Evolutionary conservation across 1,284 basidiomycete species (phyloP).

Genomic region (Psilocybe mexicana): DNA sequence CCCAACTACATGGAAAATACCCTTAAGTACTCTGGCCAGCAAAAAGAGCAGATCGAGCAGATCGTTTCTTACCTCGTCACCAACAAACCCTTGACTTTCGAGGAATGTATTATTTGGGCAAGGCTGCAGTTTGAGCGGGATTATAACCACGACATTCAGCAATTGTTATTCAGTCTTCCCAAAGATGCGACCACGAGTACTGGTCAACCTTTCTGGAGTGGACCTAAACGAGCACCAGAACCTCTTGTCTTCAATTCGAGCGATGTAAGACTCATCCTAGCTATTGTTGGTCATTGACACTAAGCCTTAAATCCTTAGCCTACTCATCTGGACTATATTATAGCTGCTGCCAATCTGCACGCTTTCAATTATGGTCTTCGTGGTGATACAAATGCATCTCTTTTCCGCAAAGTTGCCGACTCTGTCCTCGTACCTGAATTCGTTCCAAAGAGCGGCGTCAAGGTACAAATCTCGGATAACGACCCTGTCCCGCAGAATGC

Average conservation of each 20-base stretch:
- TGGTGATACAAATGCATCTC: constrained; percentile 78
- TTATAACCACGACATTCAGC: constrained; percentile 93
- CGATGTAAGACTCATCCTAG: constrained; percentile 59
- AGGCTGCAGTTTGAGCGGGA: constrained; percentile 94
- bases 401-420: constrained; percentile 87
- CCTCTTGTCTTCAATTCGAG: constrained; percentile 84
- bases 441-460: constrained; percentile 88
- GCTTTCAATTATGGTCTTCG: constrained; percentile 98
- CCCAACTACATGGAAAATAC: constrained; percentile 94
- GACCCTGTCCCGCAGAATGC: constrained; percentile 72
- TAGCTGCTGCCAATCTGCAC: constrained; percentile 94
- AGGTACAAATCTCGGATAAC: constrained; percentile 94
- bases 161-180: constrained; percentile 92
- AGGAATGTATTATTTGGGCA: constrained; percentile 98
- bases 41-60: constrained; percentile 89
- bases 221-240: constrained; percentile 98
- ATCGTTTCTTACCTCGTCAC: constrained; percentile 91
- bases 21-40: constrained; percentile 88
- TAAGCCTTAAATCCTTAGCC: constrained; percentile 47
- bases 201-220: constrained; percentile 96
- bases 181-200: constrained; percentile 89
- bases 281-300: constrained; percentile 6
- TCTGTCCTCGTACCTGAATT: constrained; percentile 93
- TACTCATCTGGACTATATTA: constrained; percentile 87
- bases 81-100: constrained; percentile 91